Evolutionary conservation across 2,329 filamentous ascomycete species (phyloP), one percentile per base, ranked within the genome.

Genomic region (Tolypocladium ovalisporum): DNA sequence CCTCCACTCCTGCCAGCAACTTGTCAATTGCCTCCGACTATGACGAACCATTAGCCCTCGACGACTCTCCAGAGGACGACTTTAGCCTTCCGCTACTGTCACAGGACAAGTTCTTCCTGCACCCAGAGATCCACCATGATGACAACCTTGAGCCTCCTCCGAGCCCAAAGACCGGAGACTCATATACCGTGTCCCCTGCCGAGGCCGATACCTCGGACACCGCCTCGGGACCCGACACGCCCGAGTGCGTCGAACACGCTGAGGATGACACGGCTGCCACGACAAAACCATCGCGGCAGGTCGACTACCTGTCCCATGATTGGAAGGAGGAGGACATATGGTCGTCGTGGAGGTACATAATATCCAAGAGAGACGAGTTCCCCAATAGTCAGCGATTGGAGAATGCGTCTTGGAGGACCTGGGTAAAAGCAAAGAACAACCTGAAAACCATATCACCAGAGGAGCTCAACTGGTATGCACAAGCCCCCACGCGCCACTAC

Each of bases 301-400:
- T 96, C n/a, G 92, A 96, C 73, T 96, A 96, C 68, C 81, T 97
- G 52, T 96, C 92, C 22, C 89, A 97, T 68, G 85, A 93, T 60
- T 96, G 93, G 90, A 85, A 83, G 61, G 91, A 97, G 72, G 92
- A 97, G 71, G 93, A 99, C 72, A 95, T 97, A 32, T 97, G 92
- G 92, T 87, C 89, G 7, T 97, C 93, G 1, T 97, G 94, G 94
- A 86, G 91, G 68, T 94, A 96, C 69, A 90, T 97, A 64, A 85
- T 92, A 19, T 86, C 88, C 34, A 88, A 90, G 66, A 81, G 87
- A 65, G 85, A 84, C 59, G 82, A 89, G 56, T 95, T 95, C 62
- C 85, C 84, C 64, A 93, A 97, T 70, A 83, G 88, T 39, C 86
- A 86, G 37, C 81, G 94, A 54, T 74, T 97, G 35, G 94, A 97